phyloP scores from a whole-genome alignment of 2,329 filamentous ascomycete genomes.

The Trichophyton equinum region DNA sequence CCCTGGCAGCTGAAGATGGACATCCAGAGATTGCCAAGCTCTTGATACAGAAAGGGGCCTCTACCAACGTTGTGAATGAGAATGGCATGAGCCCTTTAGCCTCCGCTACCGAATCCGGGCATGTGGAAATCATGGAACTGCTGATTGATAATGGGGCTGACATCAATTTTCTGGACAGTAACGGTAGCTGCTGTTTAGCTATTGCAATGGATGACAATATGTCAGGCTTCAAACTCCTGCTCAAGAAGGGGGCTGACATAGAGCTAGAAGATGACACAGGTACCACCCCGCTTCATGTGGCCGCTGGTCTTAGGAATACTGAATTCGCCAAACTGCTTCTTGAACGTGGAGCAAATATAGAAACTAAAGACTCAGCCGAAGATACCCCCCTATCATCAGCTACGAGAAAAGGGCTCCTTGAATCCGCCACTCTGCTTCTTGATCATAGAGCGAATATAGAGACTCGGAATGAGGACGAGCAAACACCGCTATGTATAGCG shows the following conservation, averaged over 20 bases:
- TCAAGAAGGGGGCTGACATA: background rate
- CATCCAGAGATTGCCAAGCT: background rate
- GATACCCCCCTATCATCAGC: background rate
- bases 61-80: background rate
- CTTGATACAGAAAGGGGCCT: background rate
- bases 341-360: background rate
- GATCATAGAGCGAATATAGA: background rate
- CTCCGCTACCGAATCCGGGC: background rate
- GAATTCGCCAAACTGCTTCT: background rate
- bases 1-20: background rate
- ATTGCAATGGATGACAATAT: background rate
- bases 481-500: background rate
- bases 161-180: background rate
- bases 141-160: background rate
- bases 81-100: background rate
- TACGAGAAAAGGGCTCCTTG: background rate
- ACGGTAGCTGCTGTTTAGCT: background rate
- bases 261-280: background rate
- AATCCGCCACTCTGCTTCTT: background rate
- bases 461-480: background rate
- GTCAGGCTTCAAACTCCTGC: background rate
- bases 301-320: background rate
- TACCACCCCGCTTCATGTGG: background rate
- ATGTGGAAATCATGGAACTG: background rate
- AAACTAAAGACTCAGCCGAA: background rate